phyloP scores from a whole-genome alignment of 768 basidiomycete genomes.

The Suillus hirtellus region DNA sequence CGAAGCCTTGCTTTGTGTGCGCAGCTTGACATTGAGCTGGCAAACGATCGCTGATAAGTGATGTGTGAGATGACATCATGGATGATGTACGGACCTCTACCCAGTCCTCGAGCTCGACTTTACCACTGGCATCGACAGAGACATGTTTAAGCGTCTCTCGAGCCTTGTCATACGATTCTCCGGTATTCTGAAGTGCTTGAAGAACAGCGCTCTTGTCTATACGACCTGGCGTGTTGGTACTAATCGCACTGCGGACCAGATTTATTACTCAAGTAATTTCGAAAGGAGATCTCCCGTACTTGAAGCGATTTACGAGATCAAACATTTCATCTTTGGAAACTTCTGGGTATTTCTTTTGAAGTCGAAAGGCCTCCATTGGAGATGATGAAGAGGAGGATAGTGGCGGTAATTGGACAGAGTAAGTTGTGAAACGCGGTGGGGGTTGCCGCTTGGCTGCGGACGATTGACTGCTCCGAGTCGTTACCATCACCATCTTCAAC shows the following conservation, averaged over 20 bases:
- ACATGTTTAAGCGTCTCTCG: conserved; percentile 92
- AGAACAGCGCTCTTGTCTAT: conserved; percentile 82
- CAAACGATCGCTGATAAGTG: conserved; percentile 15
- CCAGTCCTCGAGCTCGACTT: conserved; percentile 97
- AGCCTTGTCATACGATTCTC: conserved; percentile 89
- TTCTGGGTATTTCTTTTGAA: conserved; percentile 92
- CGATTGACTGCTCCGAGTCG: conserved; percentile 10
- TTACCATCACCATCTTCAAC: conserved; percentile 9
- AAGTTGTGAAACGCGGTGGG: conserved; percentile 12
- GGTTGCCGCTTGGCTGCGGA: conserved; percentile 18
- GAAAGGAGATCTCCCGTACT: conserved; percentile 54
- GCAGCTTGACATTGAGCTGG: conserved; percentile 82
- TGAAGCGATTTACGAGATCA: conserved; percentile 92
- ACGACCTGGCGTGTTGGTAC: conserved; percentile 79
- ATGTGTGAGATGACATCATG: conserved; percentile 23
- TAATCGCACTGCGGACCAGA: conserved; percentile 53
- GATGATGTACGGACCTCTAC: conserved; percentile 72
- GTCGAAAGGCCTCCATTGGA: conserved; percentile 77
- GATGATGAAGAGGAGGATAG: conserved; percentile 15
- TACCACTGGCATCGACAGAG: conserved; percentile 91
- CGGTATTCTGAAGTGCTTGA: conserved; percentile 72
- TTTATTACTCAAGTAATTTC: conserved; percentile 8
- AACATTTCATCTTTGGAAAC: conserved; percentile 93
- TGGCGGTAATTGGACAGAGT: conserved; percentile 15
- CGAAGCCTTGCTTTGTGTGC: conserved; percentile 44